These are phyloP conservation scores for Pulicaria dysenterica DNA, from an alignment of 129 eudicot species.

Conservation along the genomic window DNA sequence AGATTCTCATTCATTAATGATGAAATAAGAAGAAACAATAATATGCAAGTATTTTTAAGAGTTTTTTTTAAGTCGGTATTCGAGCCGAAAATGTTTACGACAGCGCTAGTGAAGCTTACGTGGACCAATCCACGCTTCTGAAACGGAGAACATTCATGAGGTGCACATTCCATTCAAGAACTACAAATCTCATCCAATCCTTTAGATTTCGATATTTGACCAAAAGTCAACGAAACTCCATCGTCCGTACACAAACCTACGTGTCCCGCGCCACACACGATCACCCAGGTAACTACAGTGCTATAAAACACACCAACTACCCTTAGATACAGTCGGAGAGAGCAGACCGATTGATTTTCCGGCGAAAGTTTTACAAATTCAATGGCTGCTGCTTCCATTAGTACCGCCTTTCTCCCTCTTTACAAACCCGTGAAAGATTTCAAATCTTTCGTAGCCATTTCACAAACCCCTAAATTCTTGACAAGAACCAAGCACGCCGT, in stretches of 20 bases:
- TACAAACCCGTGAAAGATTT: conserved; percentile 36
- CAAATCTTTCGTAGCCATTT: conserved; percentile 32
- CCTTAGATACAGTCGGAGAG: conserved; percentile 31
- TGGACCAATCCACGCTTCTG: conserved; percentile 24
- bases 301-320: conserved; percentile 24
- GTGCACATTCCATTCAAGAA: not conserved
- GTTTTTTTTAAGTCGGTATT: not conserved
- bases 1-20: too few relatives aligned
- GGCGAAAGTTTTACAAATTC: not conserved
- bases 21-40: too few relatives aligned
- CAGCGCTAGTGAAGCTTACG: conserved; percentile 1
- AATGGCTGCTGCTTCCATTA: conserved; percentile 60
- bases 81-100: not conserved
- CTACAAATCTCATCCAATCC: conserved; percentile 1
- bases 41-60: not conserved
- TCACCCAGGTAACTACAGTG: conserved; percentile 1
- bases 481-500: conserved; percentile 31
- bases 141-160: conserved; percentile 2
- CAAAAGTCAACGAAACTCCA: not conserved
- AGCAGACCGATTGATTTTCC: conserved; percentile 25
- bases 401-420: conserved; percentile 43
- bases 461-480: conserved; percentile 28
- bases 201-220: not conserved
- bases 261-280: conserved; percentile 19
- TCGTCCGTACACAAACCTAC: conserved; percentile 11